phyloP scores from a whole-genome alignment of 768 basidiomycete species.

The Trametes villosa region DNA sequence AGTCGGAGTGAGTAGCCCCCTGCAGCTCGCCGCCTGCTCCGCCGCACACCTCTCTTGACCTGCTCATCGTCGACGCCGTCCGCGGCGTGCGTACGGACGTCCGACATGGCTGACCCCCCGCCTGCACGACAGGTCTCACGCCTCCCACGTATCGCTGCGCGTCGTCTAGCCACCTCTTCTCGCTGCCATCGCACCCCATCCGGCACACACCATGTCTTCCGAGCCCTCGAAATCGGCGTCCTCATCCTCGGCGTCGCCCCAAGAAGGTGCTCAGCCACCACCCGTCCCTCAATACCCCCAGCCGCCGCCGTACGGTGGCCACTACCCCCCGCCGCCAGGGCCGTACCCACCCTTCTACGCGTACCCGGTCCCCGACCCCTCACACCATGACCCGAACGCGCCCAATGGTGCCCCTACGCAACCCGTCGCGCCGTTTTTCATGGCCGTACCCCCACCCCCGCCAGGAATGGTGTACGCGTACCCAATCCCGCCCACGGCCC shows the following conservation, averaged over 20 bases:
- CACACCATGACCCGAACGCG: conserved; percentile 38
- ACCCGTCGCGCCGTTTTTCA: conserved; percentile 42
- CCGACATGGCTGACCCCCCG: conserved; percentile 14
- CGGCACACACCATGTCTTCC: conserved; percentile 25
- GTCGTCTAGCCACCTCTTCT: neutral
- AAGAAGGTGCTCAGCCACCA: conserved; percentile 25
- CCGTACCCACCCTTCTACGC: conserved; percentile 35
- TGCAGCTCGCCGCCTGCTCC: conserved; percentile 32
- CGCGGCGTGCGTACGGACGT: neutral
- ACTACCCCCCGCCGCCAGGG: conserved; percentile 28
- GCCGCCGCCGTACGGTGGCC: conserved; percentile 31
- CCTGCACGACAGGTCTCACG: conserved; percentile 20
- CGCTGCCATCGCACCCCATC: neutral
- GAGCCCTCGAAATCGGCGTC: conserved; percentile 28
- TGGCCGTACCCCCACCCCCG: conserved; percentile 41
- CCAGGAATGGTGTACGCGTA: conserved; percentile 51
- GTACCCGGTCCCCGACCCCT: conserved; percentile 32
- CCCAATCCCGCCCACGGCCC: conserved; percentile 42
- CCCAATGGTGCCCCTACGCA: conserved; percentile 32
- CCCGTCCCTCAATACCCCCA: conserved; percentile 22
- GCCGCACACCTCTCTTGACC: conserved; percentile 12
- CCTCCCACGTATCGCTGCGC: neutral
- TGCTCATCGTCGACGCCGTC: conserved; percentile 3
- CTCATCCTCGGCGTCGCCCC: conserved; percentile 16
- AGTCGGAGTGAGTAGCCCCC: conserved; percentile 37